These are phyloP conservation scores for Gentiana straminea DNA, from an alignment of 257 asterid species.

Conservation along the genomic window DNA sequence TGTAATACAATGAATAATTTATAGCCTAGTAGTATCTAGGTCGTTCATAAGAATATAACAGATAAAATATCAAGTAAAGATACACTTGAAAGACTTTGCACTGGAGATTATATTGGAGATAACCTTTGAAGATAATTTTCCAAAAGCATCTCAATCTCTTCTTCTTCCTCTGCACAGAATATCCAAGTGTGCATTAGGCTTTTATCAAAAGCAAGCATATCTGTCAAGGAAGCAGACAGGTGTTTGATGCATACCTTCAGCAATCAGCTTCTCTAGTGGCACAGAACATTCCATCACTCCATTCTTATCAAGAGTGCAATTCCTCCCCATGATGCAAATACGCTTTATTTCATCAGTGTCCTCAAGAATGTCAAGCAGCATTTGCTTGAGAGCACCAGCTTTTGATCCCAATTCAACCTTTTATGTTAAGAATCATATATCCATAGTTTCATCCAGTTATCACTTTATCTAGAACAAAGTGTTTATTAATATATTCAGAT, in stretches of 20 bases:
- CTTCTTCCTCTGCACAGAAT: constrained; percentile 80
- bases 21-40: no score
- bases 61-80: neutral
- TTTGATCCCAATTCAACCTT: constrained; percentile 95
- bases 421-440: constrained; percentile 11
- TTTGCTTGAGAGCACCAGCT: constrained; percentile 92
- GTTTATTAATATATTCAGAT: no score
- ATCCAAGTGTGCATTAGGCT: constrained; percentile 11
- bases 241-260: constrained; percentile 51
- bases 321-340: constrained; percentile 90
- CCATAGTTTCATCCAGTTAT: neutral
- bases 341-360: constrained; percentile 90
- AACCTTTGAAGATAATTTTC: constrained; percentile 97
- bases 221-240: constrained; percentile 6
- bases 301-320: constrained; percentile 55
- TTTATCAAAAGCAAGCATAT: constrained; percentile 11
- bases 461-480: neutral
- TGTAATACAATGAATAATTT: no score
- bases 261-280: constrained; percentile 72
- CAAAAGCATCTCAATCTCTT: constrained; percentile 97
- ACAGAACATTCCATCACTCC: constrained; percentile 69
- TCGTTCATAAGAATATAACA: no score
- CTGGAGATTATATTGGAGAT: constrained; percentile 9
- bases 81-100: neutral
- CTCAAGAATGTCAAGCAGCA: constrained; percentile 98